Base-by-base conservation (phyloP, 2,329 filamentous ascomycete genomes). In the Rhynchosporium secalis region DNA sequence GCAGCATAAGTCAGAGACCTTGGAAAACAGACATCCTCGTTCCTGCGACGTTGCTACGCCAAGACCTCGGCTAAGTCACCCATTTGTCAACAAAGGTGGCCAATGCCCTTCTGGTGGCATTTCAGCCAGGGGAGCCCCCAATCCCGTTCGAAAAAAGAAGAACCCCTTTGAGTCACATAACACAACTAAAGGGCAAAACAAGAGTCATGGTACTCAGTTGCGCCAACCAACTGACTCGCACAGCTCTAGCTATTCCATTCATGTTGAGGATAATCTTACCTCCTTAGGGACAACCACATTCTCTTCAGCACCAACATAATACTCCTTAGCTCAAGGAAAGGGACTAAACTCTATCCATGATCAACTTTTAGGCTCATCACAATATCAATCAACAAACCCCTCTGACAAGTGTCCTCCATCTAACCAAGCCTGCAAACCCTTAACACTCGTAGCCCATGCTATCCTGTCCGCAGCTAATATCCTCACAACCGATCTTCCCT, bases 321-420 rank as follows among this genome's bases (percentile, higher is more conserved):
- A 58, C 45, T 62, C 56, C 13, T 28, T 45, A 20, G 51, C 52
- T 1, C 56, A 31, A 7, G 46, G 51, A 45, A 56, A 46, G 5
- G 49, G 12, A 15, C 49, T 33, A 26, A 48, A 59, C 28, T 60
- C 56, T 13, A 9, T 38, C 4, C 57, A 40, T 52, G 52, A 15
- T 55, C 51, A 13, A 41, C 56, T 46, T 59, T 63, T 9, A 63
- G 33, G 10, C 41, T 43, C 48, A 58, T 47, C 28, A 62, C 33
- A 20, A 62, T 54, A 48, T 62, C 55, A 20, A 47, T 36, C 48
- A 58, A 40, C 56, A 62, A 55, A 20, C 9, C 41, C 56, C 10
- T 43, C 31, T 9, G 55, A 41, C 41, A 62, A 56, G 40, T 61
- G 58, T 15, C 45, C 51, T 40, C 56, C 56, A 9, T n/a, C n/a